phyloP scores from a whole-genome alignment of 495 filamentous ascomycete genomes.

The Neurospora sp. region DNA sequence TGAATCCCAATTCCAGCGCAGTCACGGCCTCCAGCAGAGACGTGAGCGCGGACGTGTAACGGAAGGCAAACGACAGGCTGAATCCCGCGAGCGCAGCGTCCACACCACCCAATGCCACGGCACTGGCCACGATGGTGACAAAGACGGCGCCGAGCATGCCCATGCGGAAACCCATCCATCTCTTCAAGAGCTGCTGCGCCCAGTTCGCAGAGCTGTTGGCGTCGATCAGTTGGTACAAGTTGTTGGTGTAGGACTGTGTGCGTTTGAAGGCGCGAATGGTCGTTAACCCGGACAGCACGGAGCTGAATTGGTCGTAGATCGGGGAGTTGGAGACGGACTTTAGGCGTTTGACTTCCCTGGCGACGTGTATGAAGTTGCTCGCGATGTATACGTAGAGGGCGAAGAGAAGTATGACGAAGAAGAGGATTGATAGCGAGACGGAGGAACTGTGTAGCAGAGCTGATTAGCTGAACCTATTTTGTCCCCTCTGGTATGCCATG shows the following conservation, averaged over 20 bases:
- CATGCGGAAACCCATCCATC: constrained; percentile 54
- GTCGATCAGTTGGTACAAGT: constrained; percentile 49
- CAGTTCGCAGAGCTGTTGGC: constrained; percentile 40
- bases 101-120: constrained; percentile 45
- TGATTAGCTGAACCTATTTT: not conserved
- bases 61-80: constrained; percentile 39
- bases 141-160: constrained; percentile 52
- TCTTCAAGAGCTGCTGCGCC: constrained; percentile 46
- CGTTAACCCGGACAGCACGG: constrained; percentile 47
- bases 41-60: constrained; percentile 41
- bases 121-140: constrained; percentile 41
- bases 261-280: constrained; percentile 57
- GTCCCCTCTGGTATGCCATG: not conserved
- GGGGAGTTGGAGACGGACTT: constrained; percentile 52
- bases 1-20: constrained; percentile 34
- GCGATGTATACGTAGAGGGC: constrained; percentile 22
- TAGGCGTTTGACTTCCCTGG: constrained; percentile 55
- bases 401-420: constrained; percentile 18
- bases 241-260: constrained; percentile 39
- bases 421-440: constrained; percentile 15
- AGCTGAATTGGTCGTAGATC: constrained; percentile 53
- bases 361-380: constrained; percentile 43
- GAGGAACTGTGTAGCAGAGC: not conserved
- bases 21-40: constrained; percentile 41
- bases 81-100: constrained; percentile 55